A percentile compares a stretch with the other conserved stretches of the same genome.
phyloP scores from a whole-genome alignment of 805 yeast species.

The Candida gorgasii region DNA sequence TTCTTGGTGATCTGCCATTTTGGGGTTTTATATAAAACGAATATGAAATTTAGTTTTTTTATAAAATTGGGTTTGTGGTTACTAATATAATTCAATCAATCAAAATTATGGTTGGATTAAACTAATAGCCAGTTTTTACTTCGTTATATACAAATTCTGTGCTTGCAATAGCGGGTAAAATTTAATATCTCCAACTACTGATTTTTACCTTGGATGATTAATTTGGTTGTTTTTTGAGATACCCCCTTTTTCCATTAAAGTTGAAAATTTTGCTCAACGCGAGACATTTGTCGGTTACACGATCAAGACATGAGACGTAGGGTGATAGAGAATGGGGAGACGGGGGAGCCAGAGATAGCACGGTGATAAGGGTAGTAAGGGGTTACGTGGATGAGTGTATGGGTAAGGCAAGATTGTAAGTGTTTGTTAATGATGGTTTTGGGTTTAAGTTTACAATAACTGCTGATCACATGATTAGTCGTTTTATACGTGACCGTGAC shows the following conservation, averaged over 20 bases:
- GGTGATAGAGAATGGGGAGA: background rate
- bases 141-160: slow-evolving; percentile 1
- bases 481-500: no score
- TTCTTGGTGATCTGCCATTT: slow-evolving; percentile 52
- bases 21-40: no score
- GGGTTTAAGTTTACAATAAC: no score
- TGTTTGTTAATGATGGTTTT: background rate
- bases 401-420: no score
- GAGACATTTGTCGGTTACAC: slow-evolving; percentile 7
- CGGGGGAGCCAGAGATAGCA: background rate
- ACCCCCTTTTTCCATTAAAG: slow-evolving; percentile 7
- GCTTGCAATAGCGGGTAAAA: slow-evolving; percentile 4
- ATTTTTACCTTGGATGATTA: slow-evolving; percentile 5
- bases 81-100: background rate
- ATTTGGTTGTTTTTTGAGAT: slow-evolving; percentile 8
- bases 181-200: background rate
- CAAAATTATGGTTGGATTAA: background rate
- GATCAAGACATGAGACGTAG: background rate
- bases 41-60: background rate
- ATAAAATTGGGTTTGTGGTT: background rate
- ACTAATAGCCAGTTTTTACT: background rate
- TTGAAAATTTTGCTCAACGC: slow-evolving; percentile 8
- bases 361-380: background rate
- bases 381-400: no score
- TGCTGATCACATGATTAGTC: no score